Evolutionary conservation across 371 early-diverging fungal genomes (phyloP), one percentile per base, ranked within the genome.

Genomic region (Circinella minor): DNA sequence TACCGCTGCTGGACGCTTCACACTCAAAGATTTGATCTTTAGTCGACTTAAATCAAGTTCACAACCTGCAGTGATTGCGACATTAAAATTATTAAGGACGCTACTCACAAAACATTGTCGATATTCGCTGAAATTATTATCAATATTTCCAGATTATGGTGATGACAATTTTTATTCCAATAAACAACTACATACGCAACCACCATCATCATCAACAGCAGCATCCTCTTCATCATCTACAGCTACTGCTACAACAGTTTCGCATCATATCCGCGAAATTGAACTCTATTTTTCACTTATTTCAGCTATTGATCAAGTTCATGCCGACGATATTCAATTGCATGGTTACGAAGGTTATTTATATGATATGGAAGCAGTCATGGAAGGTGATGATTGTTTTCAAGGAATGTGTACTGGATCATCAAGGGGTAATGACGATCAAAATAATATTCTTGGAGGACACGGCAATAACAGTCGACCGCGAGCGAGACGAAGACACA

Each of bases 261-360:
- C 79, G 37, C 88, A 89, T 54, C 91, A 91, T 73, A 77, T 87
- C 14, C 81, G 79, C 46, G 85, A 89, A 61, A 81, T 91, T 39
- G 81, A 86, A 60, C 83, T 88, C 17, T 93, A 88, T 65, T 90
- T 89, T 65, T 86, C 86, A 1, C 81, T 92, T 15, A 82, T 90
- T 27, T 80, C 81, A 48, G 81, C 84, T 36, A 85, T 84, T 60
- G 84, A 86, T 67, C 85, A 76, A 38, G 70, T 72, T 39, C 85
- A 89, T 48, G 77, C 81, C 0, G 70, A 79, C 37, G 83, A 87
- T 43, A 79, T 83, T 64, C 76, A 80, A 37, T 70, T 81, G 51
- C 73, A 80, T 55, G 92, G 92, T 17, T 92, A 91, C 60, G 92
- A 92, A 46, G 81, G 80, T 49, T 94, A 94, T 67, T 77, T 94